Evolutionary conservation across 1,284 basidiomycete species (phyloP), one percentile per base, ranked within the genome.

Genomic region (Tylopilus orsonianus): DNA sequence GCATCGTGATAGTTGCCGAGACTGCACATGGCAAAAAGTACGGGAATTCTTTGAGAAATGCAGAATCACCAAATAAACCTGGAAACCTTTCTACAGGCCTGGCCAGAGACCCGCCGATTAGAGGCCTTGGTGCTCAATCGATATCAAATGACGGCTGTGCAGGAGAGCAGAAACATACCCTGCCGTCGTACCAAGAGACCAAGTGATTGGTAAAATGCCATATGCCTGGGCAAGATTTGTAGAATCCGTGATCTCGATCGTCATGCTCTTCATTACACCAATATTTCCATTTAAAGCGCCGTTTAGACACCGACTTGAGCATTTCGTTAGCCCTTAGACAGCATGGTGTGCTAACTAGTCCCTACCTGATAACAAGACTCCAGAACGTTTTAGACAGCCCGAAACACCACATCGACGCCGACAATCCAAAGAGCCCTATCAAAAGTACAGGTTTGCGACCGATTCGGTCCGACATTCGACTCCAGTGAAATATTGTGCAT

Each of bases 21-120:
- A 77, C 74, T 4, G 78, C 58, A 59, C 83, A 86, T 0, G 85
- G 79, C 7, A 87, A 69, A 57, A 86, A 85, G 66, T 87, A 86
- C 0, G 85, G 84, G 64, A 79, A 83, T 45, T 74, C 60, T 43
- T 71, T 73, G 70, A 81, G 71, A 56, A 87, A 85, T 32, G 61
- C 52, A 0, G 64, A 67, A 53, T 65, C 46, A 8, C 74, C 74
- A 58, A 86, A 87, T 0, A 76, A 22, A 0, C 49, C 47, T 0
- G 80, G 85, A 53, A 83, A 85, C 19, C 75, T 74, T 38, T 85
- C 80, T 23, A 72, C 70, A 0, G 85, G 85, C 19, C 69, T 73
- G 13, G 80, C 75, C 14, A 87, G 64, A 8, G 71, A 67, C 4
- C 85, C 85, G 29, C 85, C 85, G 9, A 87, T 74, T 24, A 85